These are phyloP conservation scores for Paramecium octaurelia DNA, from an alignment of 73 alveolate species.

Conservation along the genomic window DNA sequence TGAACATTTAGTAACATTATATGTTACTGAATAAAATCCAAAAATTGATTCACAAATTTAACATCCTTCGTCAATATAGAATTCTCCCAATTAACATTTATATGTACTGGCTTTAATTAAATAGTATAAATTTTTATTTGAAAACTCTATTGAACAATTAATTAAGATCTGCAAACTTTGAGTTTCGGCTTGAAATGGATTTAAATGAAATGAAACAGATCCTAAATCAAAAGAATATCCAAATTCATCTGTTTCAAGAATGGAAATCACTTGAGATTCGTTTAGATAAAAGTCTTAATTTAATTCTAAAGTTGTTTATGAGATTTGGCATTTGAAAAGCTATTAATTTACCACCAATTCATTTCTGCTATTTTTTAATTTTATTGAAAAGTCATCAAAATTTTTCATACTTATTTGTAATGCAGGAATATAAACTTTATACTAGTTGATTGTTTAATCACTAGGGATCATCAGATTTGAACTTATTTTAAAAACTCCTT, in stretches of 20 bases:
- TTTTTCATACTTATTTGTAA: too few relatives aligned
- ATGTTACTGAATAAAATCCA: background rate
- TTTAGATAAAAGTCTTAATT: background rate
- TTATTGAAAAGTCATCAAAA: background rate
- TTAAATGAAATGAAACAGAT: background rate
- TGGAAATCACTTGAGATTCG: background rate
- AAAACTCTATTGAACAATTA: background rate
- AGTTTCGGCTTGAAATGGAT: background rate
- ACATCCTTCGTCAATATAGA: background rate
- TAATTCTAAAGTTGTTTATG: background rate
- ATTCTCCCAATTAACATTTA: background rate
- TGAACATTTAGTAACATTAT: background rate
- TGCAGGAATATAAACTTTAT: too few relatives aligned
- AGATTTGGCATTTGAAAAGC: background rate
- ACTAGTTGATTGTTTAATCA: too few relatives aligned
- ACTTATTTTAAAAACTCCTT: background rate
- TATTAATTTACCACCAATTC: background rate
- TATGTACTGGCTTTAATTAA: background rate
- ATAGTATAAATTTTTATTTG: background rate
- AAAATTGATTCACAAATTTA: background rate
- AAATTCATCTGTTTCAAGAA: too few relatives aligned
- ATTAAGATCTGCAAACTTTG: background rate
- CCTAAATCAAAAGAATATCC: background rate
- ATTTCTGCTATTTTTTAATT: background rate
- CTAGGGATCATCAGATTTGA: background rate